Evolutionary conservation across 2,329 filamentous ascomycete genomes (phyloP), one percentile per base, ranked within the genome.

Genomic region (Colletotrichum shisoi): DNA sequence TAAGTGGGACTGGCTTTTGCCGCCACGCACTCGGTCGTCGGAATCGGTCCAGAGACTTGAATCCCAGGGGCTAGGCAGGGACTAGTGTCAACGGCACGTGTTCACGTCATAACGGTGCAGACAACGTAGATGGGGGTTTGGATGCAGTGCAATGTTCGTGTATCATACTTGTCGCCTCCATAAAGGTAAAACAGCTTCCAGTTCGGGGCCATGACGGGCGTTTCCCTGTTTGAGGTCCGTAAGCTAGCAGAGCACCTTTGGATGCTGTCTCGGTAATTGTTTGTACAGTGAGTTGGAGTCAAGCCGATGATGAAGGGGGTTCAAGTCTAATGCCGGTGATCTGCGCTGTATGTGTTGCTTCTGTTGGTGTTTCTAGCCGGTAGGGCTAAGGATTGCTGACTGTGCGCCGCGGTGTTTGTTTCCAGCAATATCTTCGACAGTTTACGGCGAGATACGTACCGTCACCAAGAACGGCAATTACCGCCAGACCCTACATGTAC

Each of bases 1-100:
- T n/a, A 87, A 75, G 68, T 82, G 76, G 39, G 86, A 88, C 62
- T 79, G 77, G 69, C 89, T 92, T 67, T 83, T 84, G 57, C 92
- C 92, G 66, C 91, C 91, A 51, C 91, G 87, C n/a, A 94, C 90
- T 37, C 88, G 83, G 77, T 94, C 92, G 76, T 94, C 91, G 60
- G 87, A 89, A 15, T 87, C 81, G 8, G 85, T 88, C 90, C 91
- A 94, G 70, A 86, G 83, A 57, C 79, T 75, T 1, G 81, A 74
- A 24, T 81, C 77, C 89, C 90, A 92, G 24, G 81, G 80, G 66
- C 87, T 89, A 74, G 12, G 12, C 89, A 74, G 12, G 15, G 3
- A 19, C 13, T 24, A 37, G 27, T 44, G 65, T 68, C 51, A 68
- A 57, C 31, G 9, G 24, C 2, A 37, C 62, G 24, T 12, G n/a